These are phyloP conservation scores for Epichloe gansuensis DNA, from an alignment of 2,329 filamentous ascomycete genomes.

Conservation along the genomic window DNA sequence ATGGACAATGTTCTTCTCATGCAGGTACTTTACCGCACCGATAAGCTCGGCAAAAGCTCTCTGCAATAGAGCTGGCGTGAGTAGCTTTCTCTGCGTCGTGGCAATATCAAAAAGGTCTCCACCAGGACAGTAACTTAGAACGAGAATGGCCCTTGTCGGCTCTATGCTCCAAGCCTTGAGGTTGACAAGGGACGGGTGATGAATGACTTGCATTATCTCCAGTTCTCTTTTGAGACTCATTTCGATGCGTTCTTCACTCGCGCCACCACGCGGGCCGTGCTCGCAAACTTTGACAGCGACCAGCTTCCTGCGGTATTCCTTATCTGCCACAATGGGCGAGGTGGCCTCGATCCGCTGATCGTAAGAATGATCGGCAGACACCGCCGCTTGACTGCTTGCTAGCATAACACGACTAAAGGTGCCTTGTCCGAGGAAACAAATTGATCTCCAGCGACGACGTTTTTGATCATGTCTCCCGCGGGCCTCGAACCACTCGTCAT, in stretches of 20 bases:
- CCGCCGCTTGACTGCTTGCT: conserved; percentile 64
- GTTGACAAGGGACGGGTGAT: conserved; percentile 81
- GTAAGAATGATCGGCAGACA: conserved; percentile 30
- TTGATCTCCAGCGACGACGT: conserved; percentile 62
- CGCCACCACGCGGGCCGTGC: conserved; percentile 85
- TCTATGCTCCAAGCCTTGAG: conserved; percentile 87
- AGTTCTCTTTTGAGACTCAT: conserved; percentile 89
- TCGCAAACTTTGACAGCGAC: conserved; percentile 95
- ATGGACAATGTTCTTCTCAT: conserved; percentile 78
- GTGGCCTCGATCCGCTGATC: conserved; percentile 17
- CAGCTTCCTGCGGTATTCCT: conserved; percentile 57
- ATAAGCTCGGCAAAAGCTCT: conserved; percentile 87
- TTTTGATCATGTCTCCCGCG: conserved; percentile 55
- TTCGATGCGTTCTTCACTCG: conserved; percentile 85
- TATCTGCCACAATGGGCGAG: conserved; percentile 21
- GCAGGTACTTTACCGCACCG: conserved; percentile 73
- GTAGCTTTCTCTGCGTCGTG: conserved; percentile 53
- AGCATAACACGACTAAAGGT: conserved; percentile 93
- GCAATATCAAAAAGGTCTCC: conserved; percentile 93
- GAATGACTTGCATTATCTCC: conserved; percentile 80
- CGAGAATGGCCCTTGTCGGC: conserved; percentile 67
- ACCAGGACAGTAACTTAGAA: conserved; percentile 84
- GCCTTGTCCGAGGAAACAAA: conserved; percentile 76
- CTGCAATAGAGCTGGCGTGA: conserved; percentile 59
- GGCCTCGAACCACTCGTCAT: conserved; percentile 57